A percentile compares a stretch with the other conserved stretches of the same genome.
Conservation (phyloP, 208 protist species). For the Perkinsela sp. region DNA sequence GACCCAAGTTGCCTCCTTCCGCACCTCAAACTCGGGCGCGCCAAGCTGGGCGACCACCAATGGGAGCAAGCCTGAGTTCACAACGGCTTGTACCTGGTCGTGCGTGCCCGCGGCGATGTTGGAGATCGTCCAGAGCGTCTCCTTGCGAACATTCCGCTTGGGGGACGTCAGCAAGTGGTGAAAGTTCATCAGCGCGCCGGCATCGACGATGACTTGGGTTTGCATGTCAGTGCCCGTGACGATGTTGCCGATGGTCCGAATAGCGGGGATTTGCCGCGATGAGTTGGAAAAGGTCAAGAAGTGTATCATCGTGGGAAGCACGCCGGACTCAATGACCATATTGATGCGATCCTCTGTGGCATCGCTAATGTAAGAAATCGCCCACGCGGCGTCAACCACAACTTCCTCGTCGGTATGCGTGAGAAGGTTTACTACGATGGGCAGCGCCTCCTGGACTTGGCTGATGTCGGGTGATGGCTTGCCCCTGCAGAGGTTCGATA, state of each 20-base stretch:
- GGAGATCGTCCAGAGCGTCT: slow-evolving; percentile 93
- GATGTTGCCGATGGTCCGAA: slow-evolving; percentile 90
- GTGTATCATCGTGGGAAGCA: slow-evolving; percentile 59
- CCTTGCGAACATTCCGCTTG: slow-evolving; percentile 77
- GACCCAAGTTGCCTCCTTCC: slow-evolving; percentile 91
- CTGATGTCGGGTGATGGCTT: slow-evolving; percentile 70
- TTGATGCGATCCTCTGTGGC: slow-evolving; percentile 76
- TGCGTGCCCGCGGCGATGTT: slow-evolving; percentile 89
- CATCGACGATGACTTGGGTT: slow-evolving; percentile 82
- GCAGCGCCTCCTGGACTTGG: slow-evolving; percentile 35
- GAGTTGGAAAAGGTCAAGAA: slow-evolving; percentile 39
- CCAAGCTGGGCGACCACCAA: slow-evolving; percentile 54
- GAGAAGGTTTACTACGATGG: slow-evolving; percentile 49
- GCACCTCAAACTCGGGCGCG: slow-evolving; percentile 66
- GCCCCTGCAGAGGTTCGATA: slow-evolving; percentile 89
- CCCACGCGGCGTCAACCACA: slow-evolving; percentile 83
- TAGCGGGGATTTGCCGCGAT: slow-evolving; percentile 67
- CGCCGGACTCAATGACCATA: slow-evolving; percentile 63
- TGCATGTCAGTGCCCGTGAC: slow-evolving; percentile 84
- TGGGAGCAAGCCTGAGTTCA: slow-evolving; percentile 59
- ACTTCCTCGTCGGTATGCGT: slow-evolving; percentile 70
- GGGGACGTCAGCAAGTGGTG: slow-evolving; percentile 30
- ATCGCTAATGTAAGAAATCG: slow-evolving; percentile 82
- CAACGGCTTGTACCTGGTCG: slow-evolving; percentile 73
- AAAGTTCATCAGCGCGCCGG: slow-evolving; percentile 34